phyloP scores from a whole-genome alignment of 2,329 filamentous ascomycete genomes.

The Colletotrichum trifolii region DNA sequence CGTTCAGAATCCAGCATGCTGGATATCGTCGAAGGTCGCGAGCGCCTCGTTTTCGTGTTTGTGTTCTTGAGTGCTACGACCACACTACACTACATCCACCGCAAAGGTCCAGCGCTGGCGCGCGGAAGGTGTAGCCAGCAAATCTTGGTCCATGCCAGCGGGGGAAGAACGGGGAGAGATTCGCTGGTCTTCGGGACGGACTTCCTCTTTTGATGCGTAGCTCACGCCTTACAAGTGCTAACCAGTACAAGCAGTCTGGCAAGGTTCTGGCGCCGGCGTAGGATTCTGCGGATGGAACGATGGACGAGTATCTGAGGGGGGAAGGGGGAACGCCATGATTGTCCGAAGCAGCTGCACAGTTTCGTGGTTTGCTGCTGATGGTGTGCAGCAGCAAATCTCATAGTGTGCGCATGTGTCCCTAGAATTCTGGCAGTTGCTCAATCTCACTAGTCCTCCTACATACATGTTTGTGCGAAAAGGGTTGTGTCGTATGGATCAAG shows the following conservation, averaged over 20 bases:
- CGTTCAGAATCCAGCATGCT: too few relatives aligned
- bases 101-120: too few relatives aligned
- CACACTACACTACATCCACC: too few relatives aligned
- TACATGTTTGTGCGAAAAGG: background rate
- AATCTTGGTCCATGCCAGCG: background rate
- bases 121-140: too few relatives aligned
- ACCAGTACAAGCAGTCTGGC: background rate
- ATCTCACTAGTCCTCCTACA: too few relatives aligned
- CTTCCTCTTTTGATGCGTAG: constrained; percentile 17
- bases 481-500: too few relatives aligned
- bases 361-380: background rate
- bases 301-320: background rate
- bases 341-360: background rate
- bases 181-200: background rate
- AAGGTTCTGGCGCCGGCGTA: constrained; percentile 6
- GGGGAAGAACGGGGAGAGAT: constrained; percentile 13
- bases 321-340: background rate
- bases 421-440: background rate
- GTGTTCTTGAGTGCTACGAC: too few relatives aligned
- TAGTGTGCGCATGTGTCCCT: background rate
- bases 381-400: background rate
- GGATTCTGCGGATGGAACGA: background rate
- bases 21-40: too few relatives aligned
- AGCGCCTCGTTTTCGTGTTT: too few relatives aligned
- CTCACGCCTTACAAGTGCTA: constrained; percentile 14